Percentiles rank a stretch among this genome's conserved stretches.
These are phyloP conservation scores for Umbilicus rupestris DNA, from an alignment of 164 flowering plant genomes.

Conservation along the genomic window DNA sequence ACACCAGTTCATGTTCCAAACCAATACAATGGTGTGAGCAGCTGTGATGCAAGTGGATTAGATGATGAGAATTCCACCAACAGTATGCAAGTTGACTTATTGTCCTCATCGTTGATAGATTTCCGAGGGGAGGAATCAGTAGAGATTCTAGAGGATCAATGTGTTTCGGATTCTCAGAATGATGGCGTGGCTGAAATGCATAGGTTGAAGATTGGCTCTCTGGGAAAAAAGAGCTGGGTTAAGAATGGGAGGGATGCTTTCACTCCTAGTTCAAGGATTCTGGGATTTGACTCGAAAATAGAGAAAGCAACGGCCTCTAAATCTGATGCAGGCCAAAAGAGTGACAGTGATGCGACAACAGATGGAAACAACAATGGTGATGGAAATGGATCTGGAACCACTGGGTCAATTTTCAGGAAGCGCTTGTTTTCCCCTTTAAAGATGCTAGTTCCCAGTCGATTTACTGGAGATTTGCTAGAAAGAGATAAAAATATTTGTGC, in stretches of 20 bases:
- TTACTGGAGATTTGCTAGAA: background rate
- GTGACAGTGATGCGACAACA: background rate
- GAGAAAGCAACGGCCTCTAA: background rate
- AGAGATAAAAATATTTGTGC: background rate
- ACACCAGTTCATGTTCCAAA: background rate
- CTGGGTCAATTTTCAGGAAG: background rate
- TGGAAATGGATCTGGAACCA: background rate
- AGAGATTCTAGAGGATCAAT: background rate
- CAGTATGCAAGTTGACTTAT: background rate
- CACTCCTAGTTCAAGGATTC: background rate
- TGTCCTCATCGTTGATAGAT: slow-evolving; percentile 1
- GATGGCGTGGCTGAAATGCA: background rate
- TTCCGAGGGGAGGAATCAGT: background rate
- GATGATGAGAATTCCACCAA: background rate
- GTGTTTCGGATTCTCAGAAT: background rate
- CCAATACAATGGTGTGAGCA: background rate
- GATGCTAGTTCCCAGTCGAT: background rate
- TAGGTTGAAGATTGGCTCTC: slow-evolving; percentile 1
- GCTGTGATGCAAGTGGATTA: slow-evolving; percentile 3
- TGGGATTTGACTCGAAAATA: background rate
- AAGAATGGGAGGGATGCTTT: background rate
- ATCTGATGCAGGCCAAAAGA: background rate
- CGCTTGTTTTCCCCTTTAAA: background rate
- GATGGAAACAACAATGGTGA: background rate
- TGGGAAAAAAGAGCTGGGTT: background rate